phyloP scores from a whole-genome alignment of 2,329 filamentous ascomycete genomes.

The Curvularia sp. region DNA sequence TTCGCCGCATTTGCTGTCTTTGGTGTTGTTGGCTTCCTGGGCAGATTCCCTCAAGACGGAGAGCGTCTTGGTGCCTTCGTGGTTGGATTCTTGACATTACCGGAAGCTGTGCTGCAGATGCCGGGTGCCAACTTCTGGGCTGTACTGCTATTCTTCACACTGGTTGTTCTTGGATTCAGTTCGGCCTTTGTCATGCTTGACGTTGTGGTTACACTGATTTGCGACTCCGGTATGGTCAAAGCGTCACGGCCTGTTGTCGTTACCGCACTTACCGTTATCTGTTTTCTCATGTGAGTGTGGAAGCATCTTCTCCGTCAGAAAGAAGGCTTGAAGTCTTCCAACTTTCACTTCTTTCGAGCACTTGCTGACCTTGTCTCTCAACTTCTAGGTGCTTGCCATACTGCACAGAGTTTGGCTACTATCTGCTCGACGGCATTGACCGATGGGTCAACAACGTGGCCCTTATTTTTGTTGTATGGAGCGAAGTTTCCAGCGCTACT shows the following conservation, averaged over 20 bases:
- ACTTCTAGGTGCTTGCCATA: slow-evolving; percentile 57
- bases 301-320: background rate
- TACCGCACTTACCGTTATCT: slow-evolving; percentile 57
- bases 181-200: slow-evolving; percentile 68
- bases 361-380: background rate
- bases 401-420: slow-evolving; percentile 65
- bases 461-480: slow-evolving; percentile 62
- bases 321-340: background rate
- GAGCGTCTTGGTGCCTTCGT: slow-evolving; percentile 61
- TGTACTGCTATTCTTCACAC: slow-evolving; percentile 64
- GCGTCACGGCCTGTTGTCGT: slow-evolving; percentile 58
- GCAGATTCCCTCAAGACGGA: slow-evolving; percentile 53
- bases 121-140: slow-evolving; percentile 66
- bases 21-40: slow-evolving; percentile 62
- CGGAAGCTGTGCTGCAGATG: slow-evolving; percentile 64
- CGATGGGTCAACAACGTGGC: slow-evolving; percentile 64
- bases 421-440: slow-evolving; percentile 63
- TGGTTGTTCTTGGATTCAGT: slow-evolving; percentile 65
- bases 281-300: slow-evolving; percentile 54
- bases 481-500: slow-evolving; percentile 61
- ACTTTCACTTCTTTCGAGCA: background rate
- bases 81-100: slow-evolving; percentile 65
- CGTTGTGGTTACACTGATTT: slow-evolving; percentile 61
- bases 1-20: slow-evolving; percentile 60
- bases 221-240: slow-evolving; percentile 59